A percentile compares a stretch with the other conserved stretches of the same genome.
Conservation (phyloP, 192 early-diverging fungal genomes). For the Mortierella hygrophila region DNA sequence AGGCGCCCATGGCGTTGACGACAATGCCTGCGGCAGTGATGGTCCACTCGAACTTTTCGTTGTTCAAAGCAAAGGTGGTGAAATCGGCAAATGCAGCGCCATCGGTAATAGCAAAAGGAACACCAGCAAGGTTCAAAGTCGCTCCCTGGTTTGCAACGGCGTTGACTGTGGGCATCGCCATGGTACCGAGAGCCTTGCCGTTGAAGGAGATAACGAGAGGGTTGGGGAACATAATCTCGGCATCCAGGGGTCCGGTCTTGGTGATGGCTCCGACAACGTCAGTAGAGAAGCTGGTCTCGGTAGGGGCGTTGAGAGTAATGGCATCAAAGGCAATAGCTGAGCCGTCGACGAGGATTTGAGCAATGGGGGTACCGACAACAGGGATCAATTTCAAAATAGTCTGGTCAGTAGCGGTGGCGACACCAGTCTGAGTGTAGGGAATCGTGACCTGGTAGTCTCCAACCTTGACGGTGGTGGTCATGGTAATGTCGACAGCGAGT, state of each 20-base stretch:
- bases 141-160: constrained; percentile 57
- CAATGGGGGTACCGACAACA: constrained; percentile 64
- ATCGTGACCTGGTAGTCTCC: constrained; percentile 60
- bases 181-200: constrained; percentile 46
- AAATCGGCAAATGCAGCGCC: constrained; percentile 55
- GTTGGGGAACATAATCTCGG: constrained; percentile 58
- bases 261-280: constrained; percentile 59
- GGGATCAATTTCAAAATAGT: constrained; percentile 58
- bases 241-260: constrained; percentile 64
- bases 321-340: constrained; percentile 57
- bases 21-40: constrained; percentile 46
- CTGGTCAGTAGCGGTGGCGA: constrained; percentile 54
- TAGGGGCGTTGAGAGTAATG: constrained; percentile 49
- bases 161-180: constrained; percentile 52
- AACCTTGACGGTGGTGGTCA: constrained; percentile 54
- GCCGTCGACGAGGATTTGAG: constrained; percentile 48
- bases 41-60: constrained; percentile 59
- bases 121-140: constrained; percentile 44
- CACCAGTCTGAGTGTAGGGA: constrained; percentile 54
- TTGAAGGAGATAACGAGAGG: constrained; percentile 56
- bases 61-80: constrained; percentile 58
- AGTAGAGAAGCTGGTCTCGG: constrained; percentile 48
- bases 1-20: constrained; percentile 62
- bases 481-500: constrained; percentile 56
- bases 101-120: constrained; percentile 48